Base-by-base conservation (phyloP, 345 rosid species). In the Litchi chinensis region DNA sequence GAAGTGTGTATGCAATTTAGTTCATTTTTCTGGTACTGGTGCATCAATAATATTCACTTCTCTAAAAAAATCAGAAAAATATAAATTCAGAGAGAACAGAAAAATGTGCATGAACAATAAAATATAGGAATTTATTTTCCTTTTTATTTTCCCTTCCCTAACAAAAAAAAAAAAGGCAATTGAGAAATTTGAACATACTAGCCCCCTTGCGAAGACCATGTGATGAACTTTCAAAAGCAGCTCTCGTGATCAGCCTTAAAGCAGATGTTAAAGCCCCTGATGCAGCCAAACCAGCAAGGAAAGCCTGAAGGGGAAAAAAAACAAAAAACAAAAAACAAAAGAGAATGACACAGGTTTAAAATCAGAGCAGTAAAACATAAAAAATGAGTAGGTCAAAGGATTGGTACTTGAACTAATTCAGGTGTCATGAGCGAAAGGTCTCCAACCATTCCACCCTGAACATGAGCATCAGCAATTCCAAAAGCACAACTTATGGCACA, bases 371-470 rank as follows among this genome's bases (percentile, higher is more conserved):
- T 63, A 26, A 54, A 64, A 22, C 48, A 24, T 40, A 21, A 37
- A 68, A 65, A 54, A 77, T 28, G 21, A 28, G 56, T 37, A 26
- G n/a, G 8, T 16, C 10, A 7, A 5, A 39, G 54, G 66, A 72
- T 43, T n/a, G 0, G 41, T 32, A 68, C 98, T 87, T 93, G 99
- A 66, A 92, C 82, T 76, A 93, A 87, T 66, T 79, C 84, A 18
- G 93, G 90, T 5, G 15, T 78, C 99, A 93, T 95, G 81, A 79
- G 89, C 54, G 96, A 92, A 68, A 92, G 91, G 75, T 95, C 98
- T 82, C 97, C 98, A 57, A 90, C 83, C 96, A 95, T 91, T 74
- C 93, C 99, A 71, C 98, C 96, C 83, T 93, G 94, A 26, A 91
- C 96, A 79, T 85, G 83, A 79, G 94, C 98, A 92, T 92, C 97